Evolutionary conservation across 1,284 basidiomycete species (phyloP).

Genomic region (Sanguinoderma infundibulare): DNA sequence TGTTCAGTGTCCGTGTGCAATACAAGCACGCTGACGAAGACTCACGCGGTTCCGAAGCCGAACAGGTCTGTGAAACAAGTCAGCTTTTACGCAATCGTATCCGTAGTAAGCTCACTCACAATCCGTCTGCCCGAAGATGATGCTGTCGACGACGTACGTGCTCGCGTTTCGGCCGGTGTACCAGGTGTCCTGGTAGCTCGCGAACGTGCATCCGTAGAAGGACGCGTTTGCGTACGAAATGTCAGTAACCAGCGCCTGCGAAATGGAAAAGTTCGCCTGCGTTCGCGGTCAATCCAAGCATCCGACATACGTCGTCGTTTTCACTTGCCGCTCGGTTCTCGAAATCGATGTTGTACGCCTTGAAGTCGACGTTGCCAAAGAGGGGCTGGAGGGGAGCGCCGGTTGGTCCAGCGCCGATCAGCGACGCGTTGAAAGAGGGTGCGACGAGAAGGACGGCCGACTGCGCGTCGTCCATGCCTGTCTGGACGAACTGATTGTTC

Average conservation of each 20-base stretch:
- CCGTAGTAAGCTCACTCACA: conserved; percentile 43
- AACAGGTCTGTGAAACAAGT: conserved; percentile 13
- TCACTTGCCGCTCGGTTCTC: conserved; percentile 62
- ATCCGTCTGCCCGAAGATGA: conserved; percentile 66
- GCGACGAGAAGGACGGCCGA: conserved; percentile 59
- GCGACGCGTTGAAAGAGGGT: conserved; percentile 50
- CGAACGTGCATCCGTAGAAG: conserved; percentile 69
- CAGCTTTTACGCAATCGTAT: neutral
- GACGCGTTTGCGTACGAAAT: conserved; percentile 68
- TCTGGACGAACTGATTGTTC: conserved; percentile 47
- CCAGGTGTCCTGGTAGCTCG: conserved; percentile 71
- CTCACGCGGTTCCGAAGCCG: conserved; percentile 51
- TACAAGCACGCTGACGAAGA: neutral
- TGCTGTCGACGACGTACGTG: conserved; percentile 65
- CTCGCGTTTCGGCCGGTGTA: conserved; percentile 64
- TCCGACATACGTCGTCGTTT: neutral
- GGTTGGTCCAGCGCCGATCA: conserved; percentile 60
- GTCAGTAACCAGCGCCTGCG: conserved; percentile 62
- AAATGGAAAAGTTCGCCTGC: conserved; percentile 60
- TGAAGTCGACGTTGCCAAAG: conserved; percentile 64
- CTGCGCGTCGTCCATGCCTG: conserved; percentile 54
- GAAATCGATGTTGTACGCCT: conserved; percentile 69
- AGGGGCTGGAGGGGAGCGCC: conserved; percentile 58
- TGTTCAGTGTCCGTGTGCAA: neutral
- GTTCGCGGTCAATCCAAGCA: neutral